These are phyloP conservation scores for Mollisia scopiformis DNA, from an alignment of 2,329 filamentous ascomycete species.

Conservation along the genomic window DNA sequence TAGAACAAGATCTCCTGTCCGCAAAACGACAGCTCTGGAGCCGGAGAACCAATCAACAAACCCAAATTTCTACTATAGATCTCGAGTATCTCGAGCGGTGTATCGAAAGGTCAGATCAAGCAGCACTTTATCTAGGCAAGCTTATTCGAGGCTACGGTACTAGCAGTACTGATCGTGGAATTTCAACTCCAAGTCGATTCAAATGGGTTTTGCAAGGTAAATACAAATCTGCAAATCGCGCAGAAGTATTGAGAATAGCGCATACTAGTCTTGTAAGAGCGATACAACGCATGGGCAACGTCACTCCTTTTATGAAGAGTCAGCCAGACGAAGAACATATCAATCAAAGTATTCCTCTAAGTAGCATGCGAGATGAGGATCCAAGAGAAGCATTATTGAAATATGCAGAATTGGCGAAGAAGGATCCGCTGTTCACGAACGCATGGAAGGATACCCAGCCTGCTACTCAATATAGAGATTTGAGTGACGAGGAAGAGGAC, in stretches of 20 bases:
- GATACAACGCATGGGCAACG: constrained; percentile 27
- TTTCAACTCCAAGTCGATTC: not conserved
- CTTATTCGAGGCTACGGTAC: not conserved
- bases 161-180: not conserved
- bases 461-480: constrained; percentile 84
- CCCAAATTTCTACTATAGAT: not conserved
- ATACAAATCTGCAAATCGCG: not conserved
- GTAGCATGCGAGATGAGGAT: constrained; percentile 94
- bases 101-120: not conserved
- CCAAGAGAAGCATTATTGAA: constrained; percentile 91
- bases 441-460: constrained; percentile 94
- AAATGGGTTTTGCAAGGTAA: constrained; percentile 1
- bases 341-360: constrained; percentile 83
- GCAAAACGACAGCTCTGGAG: not conserved
- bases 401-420: constrained; percentile 91
- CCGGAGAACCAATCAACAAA: not conserved
- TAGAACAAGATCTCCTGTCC: not conserved
- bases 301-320: constrained; percentile 88
- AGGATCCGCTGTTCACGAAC: constrained; percentile 91
- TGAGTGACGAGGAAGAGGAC: constrained; percentile 81
- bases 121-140: not conserved
- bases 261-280: not conserved
- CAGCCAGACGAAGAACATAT: constrained; percentile 91
- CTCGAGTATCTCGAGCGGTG: not conserved
- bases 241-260: not conserved